Conservation (phyloP, 164 flowering plant species). For the Piper betle region DNA sequence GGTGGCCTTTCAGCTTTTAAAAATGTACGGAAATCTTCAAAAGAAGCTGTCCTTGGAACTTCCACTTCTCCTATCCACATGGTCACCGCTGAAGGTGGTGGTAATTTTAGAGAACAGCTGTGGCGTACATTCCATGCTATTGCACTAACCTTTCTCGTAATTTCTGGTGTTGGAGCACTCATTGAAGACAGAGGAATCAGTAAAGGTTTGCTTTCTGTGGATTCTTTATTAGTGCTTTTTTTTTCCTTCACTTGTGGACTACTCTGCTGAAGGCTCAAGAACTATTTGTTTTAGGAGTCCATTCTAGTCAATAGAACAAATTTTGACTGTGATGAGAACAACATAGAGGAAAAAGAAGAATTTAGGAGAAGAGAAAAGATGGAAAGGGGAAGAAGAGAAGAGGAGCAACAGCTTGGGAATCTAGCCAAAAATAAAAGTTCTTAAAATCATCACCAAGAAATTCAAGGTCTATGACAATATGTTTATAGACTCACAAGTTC, state of each 20-base stretch:
- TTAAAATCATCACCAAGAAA: no score
- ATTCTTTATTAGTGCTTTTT: neutral
- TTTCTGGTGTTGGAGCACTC: conserved; percentile 81
- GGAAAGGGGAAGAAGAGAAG: no score
- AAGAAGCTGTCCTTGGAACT: conserved; percentile 79
- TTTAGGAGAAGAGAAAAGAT: no score
- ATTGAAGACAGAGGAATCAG: conserved; percentile 80
- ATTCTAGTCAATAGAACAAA: neutral
- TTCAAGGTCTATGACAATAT: no score
- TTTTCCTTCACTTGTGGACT: neutral
- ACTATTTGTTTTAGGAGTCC: no score
- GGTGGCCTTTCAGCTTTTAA: conserved; percentile 52
- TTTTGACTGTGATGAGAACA: no score
- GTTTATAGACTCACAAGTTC: no score
- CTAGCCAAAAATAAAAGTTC: no score
- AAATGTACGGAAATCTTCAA: conserved; percentile 53
- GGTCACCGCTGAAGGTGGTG: conserved; percentile 68
- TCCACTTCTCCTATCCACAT: conserved; percentile 76
- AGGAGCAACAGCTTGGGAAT: no score
- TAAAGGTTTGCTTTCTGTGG: conserved; percentile 44
- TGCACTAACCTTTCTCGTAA: conserved; percentile 64
- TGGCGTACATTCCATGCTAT: conserved; percentile 76
- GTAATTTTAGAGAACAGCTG: conserved; percentile 70
- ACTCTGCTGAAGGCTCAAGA: no score
- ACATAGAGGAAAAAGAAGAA: no score